Evolutionary conservation across 306 rosid species (phyloP), one percentile per base, ranked within the genome.

Genomic region (Begonia peltatifolia): DNA sequence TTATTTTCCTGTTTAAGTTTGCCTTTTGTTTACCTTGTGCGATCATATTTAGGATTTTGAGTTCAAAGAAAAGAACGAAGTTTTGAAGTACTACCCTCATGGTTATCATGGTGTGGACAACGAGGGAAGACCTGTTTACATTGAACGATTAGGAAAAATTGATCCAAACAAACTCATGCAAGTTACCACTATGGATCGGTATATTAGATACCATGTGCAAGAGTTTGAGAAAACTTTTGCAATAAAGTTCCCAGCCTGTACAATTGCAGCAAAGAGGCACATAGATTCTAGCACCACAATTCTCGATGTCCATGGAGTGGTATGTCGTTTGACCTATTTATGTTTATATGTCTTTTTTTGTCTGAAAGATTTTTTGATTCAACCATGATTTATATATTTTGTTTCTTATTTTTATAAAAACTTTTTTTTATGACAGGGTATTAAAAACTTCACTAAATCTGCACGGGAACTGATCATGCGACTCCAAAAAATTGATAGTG

Each of bases 271-370:
- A 55, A 90, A 90, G 79, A 80, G 73, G 77, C 99, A 90, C 74
- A 90, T 90, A 60, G 99, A 90, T 71, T 86, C 94, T 35, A 86
- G 95, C 78, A 90, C 88, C 30, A 86, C 99, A 20, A 81, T 90
- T 46, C 74, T 90, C 68, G 99, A 90, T 73, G 99, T 90, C 64
- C 99, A 90, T 65, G 99, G 99, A 77, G 95, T 90, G 94, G 99
- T 86, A 79, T 76, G 94, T 64, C 68, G 6, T n/a, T 7, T n/a
- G 14, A 44, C 12, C 14, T n/a, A 2, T 10, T 44, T 44, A 11
- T 44, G 14, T 12, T 44, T 44, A 11, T 44, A n/a, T 14, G 2
- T n/a, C 14, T 44, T 44, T 44, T 44, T 10, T 25, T 25, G 48
- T 44, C 48, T 10, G 12, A n/a, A 8, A n/a, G 3, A 4, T 0